phyloP scores from a whole-genome alignment of 805 yeast genomes.

The Yamadazyma sp. region DNA sequence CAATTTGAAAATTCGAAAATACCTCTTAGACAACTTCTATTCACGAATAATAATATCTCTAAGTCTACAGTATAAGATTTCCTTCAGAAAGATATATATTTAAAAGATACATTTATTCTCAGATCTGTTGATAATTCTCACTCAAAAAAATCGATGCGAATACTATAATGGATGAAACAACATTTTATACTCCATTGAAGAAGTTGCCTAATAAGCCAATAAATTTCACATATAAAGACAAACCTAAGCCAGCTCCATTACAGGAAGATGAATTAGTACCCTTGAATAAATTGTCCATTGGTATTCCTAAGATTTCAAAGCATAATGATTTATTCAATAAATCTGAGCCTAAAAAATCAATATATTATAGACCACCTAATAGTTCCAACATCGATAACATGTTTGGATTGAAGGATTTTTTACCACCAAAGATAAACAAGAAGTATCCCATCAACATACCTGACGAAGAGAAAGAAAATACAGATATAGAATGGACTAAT shows the following conservation, averaged over 20 bases:
- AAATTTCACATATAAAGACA: not conserved
- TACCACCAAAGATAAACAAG: not conserved
- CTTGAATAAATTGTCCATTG: constrained; percentile 10
- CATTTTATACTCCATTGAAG: constrained; percentile 13
- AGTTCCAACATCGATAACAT: constrained; percentile 21
- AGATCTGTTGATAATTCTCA: not conserved
- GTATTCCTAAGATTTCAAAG: no score
- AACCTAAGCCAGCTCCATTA: not conserved
- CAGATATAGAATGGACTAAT: constrained; percentile 34
- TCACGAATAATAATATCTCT: no score
- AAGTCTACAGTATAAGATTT: no score
- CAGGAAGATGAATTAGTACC: constrained; percentile 6
- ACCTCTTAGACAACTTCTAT: not conserved
- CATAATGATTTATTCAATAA: constrained; percentile 8
- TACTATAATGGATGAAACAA: constrained; percentile 1
- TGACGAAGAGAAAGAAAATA: not conserved
- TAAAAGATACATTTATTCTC: no score
- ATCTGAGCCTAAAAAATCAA: constrained; percentile 16
- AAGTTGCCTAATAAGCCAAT: constrained; percentile 11
- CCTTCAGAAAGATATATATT: no score
- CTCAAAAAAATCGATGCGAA: no score
- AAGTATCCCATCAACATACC: not conserved
- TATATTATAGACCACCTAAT: constrained; percentile 32
- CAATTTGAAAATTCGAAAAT: not conserved
- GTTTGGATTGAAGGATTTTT: constrained; percentile 21